A percentile compares a stretch with the other conserved stretches of the same genome.
phyloP scores from a whole-genome alignment of 2,329 filamentous ascomycete species.

The Botrytis hyacinthi region DNA sequence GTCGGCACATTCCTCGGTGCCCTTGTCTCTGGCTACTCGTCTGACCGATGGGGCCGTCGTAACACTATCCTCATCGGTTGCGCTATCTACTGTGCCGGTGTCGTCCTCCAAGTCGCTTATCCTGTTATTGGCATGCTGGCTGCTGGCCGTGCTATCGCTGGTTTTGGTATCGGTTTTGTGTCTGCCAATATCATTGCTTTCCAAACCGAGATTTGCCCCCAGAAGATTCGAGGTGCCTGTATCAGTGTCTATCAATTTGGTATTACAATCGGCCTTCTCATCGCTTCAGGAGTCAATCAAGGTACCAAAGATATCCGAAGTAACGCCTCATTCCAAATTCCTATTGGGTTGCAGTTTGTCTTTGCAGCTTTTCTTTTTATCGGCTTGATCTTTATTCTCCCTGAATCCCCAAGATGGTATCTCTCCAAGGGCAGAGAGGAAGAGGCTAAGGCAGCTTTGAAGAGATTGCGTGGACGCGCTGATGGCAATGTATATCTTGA shows the following conservation, averaged over 20 bases:
- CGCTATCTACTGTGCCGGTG: conserved; percentile 30
- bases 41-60: conserved; percentile 42
- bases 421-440: conserved; percentile 38
- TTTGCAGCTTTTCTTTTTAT: conserved; percentile 50
- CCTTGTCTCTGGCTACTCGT: conserved; percentile 42
- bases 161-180: conserved; percentile 76
- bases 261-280: conserved; percentile 73
- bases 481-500: conserved; percentile 43
- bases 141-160: conserved; percentile 70
- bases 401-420: conserved; percentile 42
- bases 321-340: conserved; percentile 72
- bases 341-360: conserved; percentile 74
- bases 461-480: conserved; percentile 55
- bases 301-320: conserved; percentile 59
- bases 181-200: conserved; percentile 79
- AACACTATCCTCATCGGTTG: conserved; percentile 32
- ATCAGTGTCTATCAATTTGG: conserved; percentile 80
- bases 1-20: conserved; percentile 73
- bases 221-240: conserved; percentile 72
- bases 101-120: conserved; percentile 31
- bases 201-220: conserved; percentile 63
- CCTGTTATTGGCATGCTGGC: conserved; percentile 54
- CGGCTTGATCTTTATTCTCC: conserved; percentile 30
- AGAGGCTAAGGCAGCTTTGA: conserved; percentile 61
- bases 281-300: conserved; percentile 73